Evolutionary conservation across 2,329 filamentous ascomycete species (phyloP).

Genomic region (Xylaria multiplex): DNA sequence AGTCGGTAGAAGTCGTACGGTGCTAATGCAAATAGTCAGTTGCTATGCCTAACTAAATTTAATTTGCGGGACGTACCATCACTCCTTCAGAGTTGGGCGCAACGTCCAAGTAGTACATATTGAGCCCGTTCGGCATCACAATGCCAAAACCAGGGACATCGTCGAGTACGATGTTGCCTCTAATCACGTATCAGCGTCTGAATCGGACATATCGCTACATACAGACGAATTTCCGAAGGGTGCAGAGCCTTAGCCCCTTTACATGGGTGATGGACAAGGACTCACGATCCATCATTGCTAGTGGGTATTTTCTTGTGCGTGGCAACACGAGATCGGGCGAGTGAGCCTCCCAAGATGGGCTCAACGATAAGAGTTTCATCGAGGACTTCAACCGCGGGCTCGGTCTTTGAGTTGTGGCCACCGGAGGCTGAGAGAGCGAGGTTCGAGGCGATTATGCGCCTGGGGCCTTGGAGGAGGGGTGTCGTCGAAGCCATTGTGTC

Average conservation of each 20-base stretch:
- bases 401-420: slow-evolving; percentile 32
- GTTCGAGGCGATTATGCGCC: slow-evolving; percentile 45
- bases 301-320: slow-evolving; percentile 43
- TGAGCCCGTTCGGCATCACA: slow-evolving; percentile 48
- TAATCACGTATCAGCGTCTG: slow-evolving; percentile 20
- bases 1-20: slow-evolving; percentile 49
- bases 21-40: slow-evolving; percentile 38
- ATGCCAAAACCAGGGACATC: slow-evolving; percentile 47
- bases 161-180: slow-evolving; percentile 43
- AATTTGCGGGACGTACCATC: slow-evolving; percentile 39
- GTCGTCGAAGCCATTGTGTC: slow-evolving; percentile 17
- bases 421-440: slow-evolving; percentile 36
- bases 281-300: slow-evolving; percentile 46
- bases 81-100: slow-evolving; percentile 45
- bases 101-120: slow-evolving; percentile 48
- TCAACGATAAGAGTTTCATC: slow-evolving; percentile 42
- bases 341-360: slow-evolving; percentile 36
- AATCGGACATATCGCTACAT: background rate
- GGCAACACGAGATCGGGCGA: slow-evolving; percentile 41
- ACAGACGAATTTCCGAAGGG: background rate
- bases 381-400: slow-evolving; percentile 45
- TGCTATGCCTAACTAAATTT: slow-evolving; percentile 10
- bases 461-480: slow-evolving; percentile 37
- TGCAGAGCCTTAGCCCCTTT: background rate
- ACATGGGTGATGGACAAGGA: slow-evolving; percentile 22